phyloP scores from a whole-genome alignment of 2,329 filamentous ascomycete genomes.

The Pezicula carpinea region DNA sequence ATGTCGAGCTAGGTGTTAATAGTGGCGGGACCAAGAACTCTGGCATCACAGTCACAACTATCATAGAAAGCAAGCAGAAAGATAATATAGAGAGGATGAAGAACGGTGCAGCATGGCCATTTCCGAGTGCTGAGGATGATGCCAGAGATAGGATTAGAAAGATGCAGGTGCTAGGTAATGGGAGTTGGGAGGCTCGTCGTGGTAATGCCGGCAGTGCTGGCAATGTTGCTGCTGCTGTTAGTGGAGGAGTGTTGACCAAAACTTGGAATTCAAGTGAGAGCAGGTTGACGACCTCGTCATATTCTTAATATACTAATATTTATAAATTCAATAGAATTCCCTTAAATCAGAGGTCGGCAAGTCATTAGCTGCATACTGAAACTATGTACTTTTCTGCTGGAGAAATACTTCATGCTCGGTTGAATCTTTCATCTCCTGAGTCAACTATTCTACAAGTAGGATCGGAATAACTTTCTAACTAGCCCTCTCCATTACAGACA shows the following conservation, averaged over 20 bases:
- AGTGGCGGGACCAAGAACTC: conserved; percentile 2
- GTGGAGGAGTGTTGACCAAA: neutral
- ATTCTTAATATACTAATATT: neutral
- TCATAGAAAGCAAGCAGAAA: conserved; percentile 7
- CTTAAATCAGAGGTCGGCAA: too few relatives aligned
- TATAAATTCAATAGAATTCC: neutral
- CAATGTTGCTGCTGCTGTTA: neutral
- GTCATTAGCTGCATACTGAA: too few relatives aligned
- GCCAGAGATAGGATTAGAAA: neutral
- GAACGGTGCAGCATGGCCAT: neutral
- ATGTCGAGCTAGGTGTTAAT: conserved; percentile 7
- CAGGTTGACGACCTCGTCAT: neutral
- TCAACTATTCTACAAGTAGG: too few relatives aligned
- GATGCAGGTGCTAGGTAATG: neutral
- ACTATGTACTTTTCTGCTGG: too few relatives aligned
- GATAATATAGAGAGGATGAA: neutral
- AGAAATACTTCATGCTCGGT: too few relatives aligned
- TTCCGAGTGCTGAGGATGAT: neutral
- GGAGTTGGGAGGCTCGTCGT: neutral
- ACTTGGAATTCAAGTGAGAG: conserved; percentile 4
- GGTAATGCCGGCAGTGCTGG: neutral
- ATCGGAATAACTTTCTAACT: too few relatives aligned
- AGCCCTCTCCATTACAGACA: too few relatives aligned
- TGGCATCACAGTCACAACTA: conserved; percentile 7
- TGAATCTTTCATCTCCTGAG: too few relatives aligned